A percentile compares a stretch with the other conserved stretches of the same genome.
Evolutionary conservation across 331 rosid species (phyloP).

Genomic region (Quercus phellos): DNA sequence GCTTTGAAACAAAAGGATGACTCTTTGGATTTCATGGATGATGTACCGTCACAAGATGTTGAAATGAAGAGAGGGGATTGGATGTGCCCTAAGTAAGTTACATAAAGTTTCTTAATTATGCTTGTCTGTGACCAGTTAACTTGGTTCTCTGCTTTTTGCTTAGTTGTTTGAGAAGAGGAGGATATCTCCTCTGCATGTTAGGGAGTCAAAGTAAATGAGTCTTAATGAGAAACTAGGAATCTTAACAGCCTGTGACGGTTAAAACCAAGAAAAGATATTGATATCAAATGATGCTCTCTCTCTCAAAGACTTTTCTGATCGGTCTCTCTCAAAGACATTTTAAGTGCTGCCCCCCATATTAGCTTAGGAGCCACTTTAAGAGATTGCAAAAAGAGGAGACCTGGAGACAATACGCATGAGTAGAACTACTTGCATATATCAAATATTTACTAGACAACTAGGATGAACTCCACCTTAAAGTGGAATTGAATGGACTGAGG

Average conservation of each 20-base stretch:
- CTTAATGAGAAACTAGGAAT: not conserved
- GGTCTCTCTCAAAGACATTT: too few relatives aligned
- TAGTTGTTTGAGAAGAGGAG: not conserved
- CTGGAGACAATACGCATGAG: not conserved
- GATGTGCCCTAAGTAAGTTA: conserved; percentile 80
- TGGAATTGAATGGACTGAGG: not conserved
- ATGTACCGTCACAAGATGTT: conserved; percentile 26
- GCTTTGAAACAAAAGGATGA: conserved; percentile 21
- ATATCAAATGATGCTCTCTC: not conserved
- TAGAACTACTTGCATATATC: not conserved
- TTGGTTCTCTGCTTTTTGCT: conserved; percentile 6
- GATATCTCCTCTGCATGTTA: not conserved
- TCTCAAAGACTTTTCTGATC: too few relatives aligned
- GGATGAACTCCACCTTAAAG: not conserved
- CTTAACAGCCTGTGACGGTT: not conserved
- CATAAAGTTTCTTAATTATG: conserved; percentile 6
- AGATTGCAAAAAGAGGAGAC: not conserved
- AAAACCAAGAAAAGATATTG: not conserved
- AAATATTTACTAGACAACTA: not conserved
- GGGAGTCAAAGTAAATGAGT: not conserved
- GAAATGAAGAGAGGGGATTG: conserved; percentile 83
- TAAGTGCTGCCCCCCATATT: too few relatives aligned
- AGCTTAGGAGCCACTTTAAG: not conserved
- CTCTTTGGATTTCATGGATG: conserved; percentile 19
- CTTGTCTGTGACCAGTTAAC: not conserved